These are phyloP conservation scores for Coccomyxa subellipsoidea DNA, from an alignment of 163 green algal species.

Conservation along the genomic window DNA sequence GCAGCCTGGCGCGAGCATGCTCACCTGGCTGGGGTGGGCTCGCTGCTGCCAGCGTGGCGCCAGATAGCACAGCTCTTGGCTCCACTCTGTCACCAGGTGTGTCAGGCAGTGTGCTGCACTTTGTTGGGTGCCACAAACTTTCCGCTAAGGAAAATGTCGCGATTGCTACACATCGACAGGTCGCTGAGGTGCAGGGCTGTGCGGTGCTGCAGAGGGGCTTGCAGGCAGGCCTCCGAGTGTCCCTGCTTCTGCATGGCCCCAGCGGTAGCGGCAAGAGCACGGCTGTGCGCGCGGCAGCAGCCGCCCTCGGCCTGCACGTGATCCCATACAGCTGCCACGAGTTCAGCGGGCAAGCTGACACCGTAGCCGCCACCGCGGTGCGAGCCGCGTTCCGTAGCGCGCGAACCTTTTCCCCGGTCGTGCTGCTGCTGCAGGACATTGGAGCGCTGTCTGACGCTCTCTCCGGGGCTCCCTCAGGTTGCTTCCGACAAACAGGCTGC, in stretches of 20 bases:
- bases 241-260: slow-evolving; percentile 66
- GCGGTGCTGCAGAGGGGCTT: background rate
- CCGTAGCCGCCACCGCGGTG: slow-evolving; percentile 35
- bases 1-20: background rate
- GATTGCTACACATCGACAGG: too few relatives aligned
- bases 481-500: background rate
- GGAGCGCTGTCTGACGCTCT: slow-evolving; percentile 22
- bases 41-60: slow-evolving; percentile 42
- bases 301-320: slow-evolving; percentile 64
- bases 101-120: too few relatives aligned
- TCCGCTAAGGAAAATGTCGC: too few relatives aligned
- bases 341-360: slow-evolving; percentile 35
- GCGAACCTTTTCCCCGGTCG: slow-evolving; percentile 26
- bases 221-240: slow-evolving; percentile 24
- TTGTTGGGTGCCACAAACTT: too few relatives aligned
- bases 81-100: slow-evolving; percentile 53
- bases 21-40: slow-evolving; percentile 26
- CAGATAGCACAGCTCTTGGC: slow-evolving; percentile 50
- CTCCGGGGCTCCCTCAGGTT: background rate
- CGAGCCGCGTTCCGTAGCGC: slow-evolving; percentile 29
- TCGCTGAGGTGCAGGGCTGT: too few relatives aligned
- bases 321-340: slow-evolving; percentile 53
- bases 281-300: slow-evolving; percentile 51
- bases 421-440: slow-evolving; percentile 47
- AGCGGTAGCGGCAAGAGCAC: slow-evolving; percentile 51